Percentiles rank a stretch among this genome's conserved stretches.
phyloP scores from a whole-genome alignment of 192 early-diverging fungal species.

The Helicostylum pulchrum region DNA sequence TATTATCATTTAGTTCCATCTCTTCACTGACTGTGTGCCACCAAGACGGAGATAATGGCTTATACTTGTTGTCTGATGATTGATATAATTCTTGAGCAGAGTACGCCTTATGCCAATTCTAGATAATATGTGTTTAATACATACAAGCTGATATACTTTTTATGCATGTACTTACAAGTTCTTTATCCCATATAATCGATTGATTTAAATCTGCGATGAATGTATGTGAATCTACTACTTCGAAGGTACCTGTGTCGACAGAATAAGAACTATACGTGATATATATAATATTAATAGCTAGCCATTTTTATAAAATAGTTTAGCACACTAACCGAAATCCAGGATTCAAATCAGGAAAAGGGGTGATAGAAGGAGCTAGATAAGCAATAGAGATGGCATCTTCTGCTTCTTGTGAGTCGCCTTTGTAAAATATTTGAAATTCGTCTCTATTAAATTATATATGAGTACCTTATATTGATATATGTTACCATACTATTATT shows the following conservation, averaged over 20 bases:
- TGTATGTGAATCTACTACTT: conserved; percentile 48
- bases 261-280: conserved; percentile 35
- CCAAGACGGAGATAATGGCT: conserved; percentile 46
- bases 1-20: conserved; percentile 33
- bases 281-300: no score
- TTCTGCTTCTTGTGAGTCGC: conserved; percentile 24
- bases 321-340: conserved; percentile 38
- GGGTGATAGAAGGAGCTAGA: conserved; percentile 50
- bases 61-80: neutral
- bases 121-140: neutral
- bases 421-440: conserved; percentile 50
- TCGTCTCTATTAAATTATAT: conserved; percentile 38
- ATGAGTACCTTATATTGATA: neutral
- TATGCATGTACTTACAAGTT: conserved; percentile 21
- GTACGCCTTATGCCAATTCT: conserved; percentile 53
- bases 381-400: conserved; percentile 48
- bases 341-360: conserved; percentile 50
- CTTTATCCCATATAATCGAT: conserved; percentile 34
- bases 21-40: conserved; percentile 49
- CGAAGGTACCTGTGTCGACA: conserved; percentile 49
- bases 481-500: neutral
- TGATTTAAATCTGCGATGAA: conserved; percentile 48
- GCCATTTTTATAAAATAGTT: neutral
- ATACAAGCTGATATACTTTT: neutral
- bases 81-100: conserved; percentile 39